Base-by-base conservation (phyloP, 495 filamentous ascomycete species). In the Neurospora sp. region DNA sequence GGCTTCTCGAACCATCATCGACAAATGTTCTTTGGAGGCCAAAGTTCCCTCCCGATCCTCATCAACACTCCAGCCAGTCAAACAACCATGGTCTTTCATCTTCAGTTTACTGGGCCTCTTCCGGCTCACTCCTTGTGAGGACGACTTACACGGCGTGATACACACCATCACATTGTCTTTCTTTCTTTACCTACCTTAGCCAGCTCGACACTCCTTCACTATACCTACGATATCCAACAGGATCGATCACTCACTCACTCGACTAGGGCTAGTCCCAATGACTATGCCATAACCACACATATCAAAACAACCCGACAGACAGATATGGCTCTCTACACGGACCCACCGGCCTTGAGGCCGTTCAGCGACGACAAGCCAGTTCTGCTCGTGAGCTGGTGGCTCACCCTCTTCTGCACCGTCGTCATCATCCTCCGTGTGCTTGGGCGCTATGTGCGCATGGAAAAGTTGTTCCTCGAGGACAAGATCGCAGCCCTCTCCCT, bases 361-460 rank as follows among this genome's bases (percentile, higher is more conserved):
- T 81, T 83, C 76, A 72, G 82, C 75, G 80, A 90, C 14, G 86
- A 93, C 81, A 91, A 93, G 71, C 88, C 93, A 20, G 93, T 90
- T 0, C 85, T 99, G 41, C 85, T 98, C 68, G 92, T 94, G 73
- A 94, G 91, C 74, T 98, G 94, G 92, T 97, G 96, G 96, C 92
- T 93, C 71, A 95, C 94, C 1, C 81, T 83, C 1, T 93, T 96
- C 76, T 92, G 93, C 38, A 82, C 93, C 69, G 83, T 87, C 53
- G 91, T 97, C 73, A 97, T 99, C 73, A 70, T 93, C 10, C 84
- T 93, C 12, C 89, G 96, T 0, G 80, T 97, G 12, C 81, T 80
- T 69, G 94, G 96, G 18, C 90, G 96, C 39, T 95, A 92, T 77
- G 82, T 94, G 1, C 87, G 96, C 37, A 92, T 91, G 40, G 90